Base-by-base conservation (phyloP, 2,329 filamentous ascomycete genomes). In the Reticulascus tulasneorum region DNA sequence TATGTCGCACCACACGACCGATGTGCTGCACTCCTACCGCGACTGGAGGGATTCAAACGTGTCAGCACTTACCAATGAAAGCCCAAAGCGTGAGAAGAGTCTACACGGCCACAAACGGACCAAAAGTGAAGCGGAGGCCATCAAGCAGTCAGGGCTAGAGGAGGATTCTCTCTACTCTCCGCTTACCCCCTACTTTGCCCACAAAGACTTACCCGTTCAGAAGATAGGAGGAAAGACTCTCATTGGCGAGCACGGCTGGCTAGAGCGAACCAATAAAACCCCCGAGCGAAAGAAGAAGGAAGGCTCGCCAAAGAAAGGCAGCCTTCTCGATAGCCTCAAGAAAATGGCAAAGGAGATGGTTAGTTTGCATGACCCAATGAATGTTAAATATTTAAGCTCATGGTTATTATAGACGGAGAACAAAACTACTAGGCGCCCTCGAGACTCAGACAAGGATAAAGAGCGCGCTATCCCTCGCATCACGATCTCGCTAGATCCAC, bases 291-390 rank as follows among this genome's bases (percentile, higher is more conserved):
- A 49, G 35, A 48, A 46, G 23, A 35, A 44, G 24, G 29, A 36
- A 18, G 18, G 17, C 23, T 42, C 40, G 11, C 38, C 40, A 25
- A 72, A 66, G 47, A 69, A 62, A 42, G 38, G 47, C 0, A 54
- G 64, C 1, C 62, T 76, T 27, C 45, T 75, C 4, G 63, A 69
- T 37, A 62, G 59, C 30, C 58, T 76, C 41, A 67, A 67, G 45
- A 74, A 73, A 47, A 72, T 71, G 43, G 73, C 73, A 10, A 75
- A 69, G 34, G 73, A 71, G 20, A 59, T 79, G 53, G 73, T 76
- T 57, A 37, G 69, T n/a, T n/a, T n/a, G n/a, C n/a, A n/a, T n/a
- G n/a, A n/a, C n/a, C n/a, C n/a, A n/a, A n/a, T n/a, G n/a, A n/a
- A n/a, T n/a, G n/a, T n/a, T n/a, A 11, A n/a, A 9, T 15, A 20